Evolutionary conservation across 371 early-diverging fungal species (phyloP), one percentile per base, ranked within the genome.

Genomic region (Parasitella parasitica): DNA sequence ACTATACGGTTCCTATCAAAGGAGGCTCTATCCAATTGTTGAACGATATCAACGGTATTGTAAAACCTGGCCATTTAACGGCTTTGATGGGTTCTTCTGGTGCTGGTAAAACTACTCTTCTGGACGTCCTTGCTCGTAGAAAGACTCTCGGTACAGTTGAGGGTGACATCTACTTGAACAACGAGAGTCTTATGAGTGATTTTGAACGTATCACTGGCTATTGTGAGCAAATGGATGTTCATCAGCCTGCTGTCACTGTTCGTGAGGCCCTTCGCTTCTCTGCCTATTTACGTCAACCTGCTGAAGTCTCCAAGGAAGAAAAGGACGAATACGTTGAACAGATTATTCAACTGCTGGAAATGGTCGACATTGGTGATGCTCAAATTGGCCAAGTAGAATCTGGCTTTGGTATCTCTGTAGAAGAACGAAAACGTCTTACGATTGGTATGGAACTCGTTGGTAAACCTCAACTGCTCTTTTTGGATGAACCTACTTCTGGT

Each of bases 11-110:
- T 3, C 83, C 84, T 0, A 69, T 75, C 60, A 81, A 82, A 62
- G 83, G 79, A 27, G 79, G 77, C 37, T 56, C 70, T 22, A 60
- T 73, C 15, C 79, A 83, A 64, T 67, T 84, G 15, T 70, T 84
- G 27, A 75, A 78, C 61, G 78, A 75, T 30, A 64, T 85, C 41
- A 46, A 53, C 26, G 73, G 78, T 28, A 79, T 83, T 43, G 76
- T 89, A 55, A 82, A 84, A 57, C 86, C 88, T 0, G 91, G 91
- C 49, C 79, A 81, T 18, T 71, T 90, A 78, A 80, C 48, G 60
- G 96, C 94, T 4, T 69, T 95, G 18, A 89, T 95, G 89, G 94
- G 94, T 36, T 82, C 89, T 3, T 88, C 89, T 30, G 94, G 94
- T 62, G 89, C 91, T 38, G 96, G 96, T 54, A 96, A 96, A 73